Percentiles rank a stretch among this genome's conserved stretches.
Conservation (phyloP, 2,329 filamentous ascomycete species). For the Beauveria bassiana region DNA sequence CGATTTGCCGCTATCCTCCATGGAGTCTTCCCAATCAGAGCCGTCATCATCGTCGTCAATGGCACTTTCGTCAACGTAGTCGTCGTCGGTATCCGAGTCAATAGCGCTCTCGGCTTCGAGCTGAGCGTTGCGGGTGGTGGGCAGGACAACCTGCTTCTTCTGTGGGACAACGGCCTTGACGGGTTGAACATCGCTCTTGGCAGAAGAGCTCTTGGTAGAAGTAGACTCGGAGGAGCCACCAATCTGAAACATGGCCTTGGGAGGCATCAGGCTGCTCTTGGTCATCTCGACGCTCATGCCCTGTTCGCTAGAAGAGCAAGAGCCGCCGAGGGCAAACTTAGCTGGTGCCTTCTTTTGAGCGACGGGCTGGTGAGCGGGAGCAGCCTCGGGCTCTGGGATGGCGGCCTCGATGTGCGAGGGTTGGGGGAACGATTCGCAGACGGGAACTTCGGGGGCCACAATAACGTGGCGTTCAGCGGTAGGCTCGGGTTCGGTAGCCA, state of each 20-base stretch:
- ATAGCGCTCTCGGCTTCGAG: constrained; percentile 45
- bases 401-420: constrained; percentile 42
- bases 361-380: constrained; percentile 57
- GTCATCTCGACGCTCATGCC: constrained; percentile 41
- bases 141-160: constrained; percentile 69
- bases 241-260: constrained; percentile 41
- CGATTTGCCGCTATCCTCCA: constrained; percentile 74
- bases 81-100: constrained; percentile 55
- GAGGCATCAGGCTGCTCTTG: constrained; percentile 24
- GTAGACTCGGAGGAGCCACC: constrained; percentile 64
- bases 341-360: constrained; percentile 53
- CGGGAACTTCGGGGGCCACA: constrained; percentile 58
- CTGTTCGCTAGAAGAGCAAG: constrained; percentile 63
- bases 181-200: constrained; percentile 46
- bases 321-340: constrained; percentile 68
- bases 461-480: constrained; percentile 22
- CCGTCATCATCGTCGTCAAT: constrained; percentile 65
- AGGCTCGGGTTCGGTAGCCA: constrained; percentile 30
- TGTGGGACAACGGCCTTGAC: constrained; percentile 31
- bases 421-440: constrained; percentile 38
- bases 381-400: constrained; percentile 54
- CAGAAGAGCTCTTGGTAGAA: constrained; percentile 55
- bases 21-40: constrained; percentile 57
- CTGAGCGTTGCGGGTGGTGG: constrained; percentile 57
- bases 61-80: constrained; percentile 73